phyloP scores from a whole-genome alignment of 768 basidiomycete genomes.

The Rubroboletus satanas region DNA sequence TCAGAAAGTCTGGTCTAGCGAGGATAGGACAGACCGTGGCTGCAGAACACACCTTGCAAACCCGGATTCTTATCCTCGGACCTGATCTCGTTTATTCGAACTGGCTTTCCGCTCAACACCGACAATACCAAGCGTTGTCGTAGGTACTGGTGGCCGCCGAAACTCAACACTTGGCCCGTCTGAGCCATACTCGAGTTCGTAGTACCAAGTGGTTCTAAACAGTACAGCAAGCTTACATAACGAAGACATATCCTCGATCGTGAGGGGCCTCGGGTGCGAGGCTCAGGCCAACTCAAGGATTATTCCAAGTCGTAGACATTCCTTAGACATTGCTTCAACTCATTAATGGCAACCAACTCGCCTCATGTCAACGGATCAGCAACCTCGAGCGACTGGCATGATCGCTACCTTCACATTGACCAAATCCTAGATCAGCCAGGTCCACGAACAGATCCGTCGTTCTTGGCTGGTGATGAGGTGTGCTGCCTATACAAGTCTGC shows the following conservation, averaged over 20 bases:
- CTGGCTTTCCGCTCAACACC: slow-evolving; percentile 79
- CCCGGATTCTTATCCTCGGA: slow-evolving; percentile 93
- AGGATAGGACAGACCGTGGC: neutral
- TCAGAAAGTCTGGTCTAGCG: neutral
- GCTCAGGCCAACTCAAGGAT: neutral
- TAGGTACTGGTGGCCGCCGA: slow-evolving; percentile 79
- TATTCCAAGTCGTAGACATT: slow-evolving; percentile 10
- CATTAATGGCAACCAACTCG: slow-evolving; percentile 24
- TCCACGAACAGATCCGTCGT: slow-evolving; percentile 84
- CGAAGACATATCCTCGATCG: neutral
- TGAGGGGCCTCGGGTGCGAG: neutral
- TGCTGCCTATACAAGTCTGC: slow-evolving; percentile 14
- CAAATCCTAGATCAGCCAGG: slow-evolving; percentile 82
- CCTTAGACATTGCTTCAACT: slow-evolving; percentile 9
- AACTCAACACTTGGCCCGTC: slow-evolving; percentile 44
- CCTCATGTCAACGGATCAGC: slow-evolving; percentile 35
- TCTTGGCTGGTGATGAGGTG: slow-evolving; percentile 78
- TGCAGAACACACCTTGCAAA: slow-evolving; percentile 59
- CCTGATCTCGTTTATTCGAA: slow-evolving; percentile 84
- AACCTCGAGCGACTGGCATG: slow-evolving; percentile 44
- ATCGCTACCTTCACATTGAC: slow-evolving; percentile 79
- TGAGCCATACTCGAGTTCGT: slow-evolving; percentile 35
- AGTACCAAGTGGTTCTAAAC: neutral
- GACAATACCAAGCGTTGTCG: slow-evolving; percentile 85
- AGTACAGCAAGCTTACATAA: slow-evolving; percentile 26